Evolutionary conservation across 441 rosid species (phyloP).

Genomic region (Melianthus villosus): DNA sequence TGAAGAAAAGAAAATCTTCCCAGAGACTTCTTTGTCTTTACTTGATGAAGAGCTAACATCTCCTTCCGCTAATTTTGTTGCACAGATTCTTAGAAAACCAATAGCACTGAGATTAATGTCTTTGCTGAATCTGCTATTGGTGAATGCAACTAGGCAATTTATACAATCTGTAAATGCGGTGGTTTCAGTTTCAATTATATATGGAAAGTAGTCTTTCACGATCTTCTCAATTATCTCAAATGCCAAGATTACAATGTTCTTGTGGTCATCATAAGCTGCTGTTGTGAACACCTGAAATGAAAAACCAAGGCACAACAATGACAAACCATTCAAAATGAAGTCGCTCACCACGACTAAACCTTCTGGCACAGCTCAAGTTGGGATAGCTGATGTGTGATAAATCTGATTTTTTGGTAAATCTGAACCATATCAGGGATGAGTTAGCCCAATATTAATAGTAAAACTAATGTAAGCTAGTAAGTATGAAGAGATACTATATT

Average conservation of each 20-base stretch:
- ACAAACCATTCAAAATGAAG: too few relatives aligned
- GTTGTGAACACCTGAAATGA: conserved; percentile 82
- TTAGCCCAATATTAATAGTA: too few relatives aligned
- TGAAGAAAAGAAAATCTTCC: conserved; percentile 38
- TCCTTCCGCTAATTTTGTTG: conserved; percentile 94
- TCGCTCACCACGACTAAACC: too few relatives aligned
- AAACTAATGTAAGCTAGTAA: too few relatives aligned
- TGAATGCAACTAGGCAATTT: conserved; percentile 91
- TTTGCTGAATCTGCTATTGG: conserved; percentile 85
- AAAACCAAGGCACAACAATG: conserved; percentile 1
- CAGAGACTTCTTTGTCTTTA: conserved; percentile 52
- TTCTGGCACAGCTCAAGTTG: too few relatives aligned
- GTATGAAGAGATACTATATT: too few relatives aligned
- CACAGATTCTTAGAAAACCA: conserved; percentile 90
- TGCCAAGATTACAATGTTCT: conserved; percentile 83
- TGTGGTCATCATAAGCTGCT: conserved; percentile 98
- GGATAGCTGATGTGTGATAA: too few relatives aligned
- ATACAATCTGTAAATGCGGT: conserved; percentile 99
- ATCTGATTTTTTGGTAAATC: too few relatives aligned
- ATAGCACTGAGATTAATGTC: conserved; percentile 93
- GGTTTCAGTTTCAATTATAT: conserved; percentile 97
- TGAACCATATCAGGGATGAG: too few relatives aligned
- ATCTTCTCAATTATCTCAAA: conserved; percentile 97
- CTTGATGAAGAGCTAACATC: conserved; percentile 57
- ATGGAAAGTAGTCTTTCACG: conserved; percentile 89